phyloP scores from a whole-genome alignment of 306 rosid genomes.

The Begonia loranthoides region DNA sequence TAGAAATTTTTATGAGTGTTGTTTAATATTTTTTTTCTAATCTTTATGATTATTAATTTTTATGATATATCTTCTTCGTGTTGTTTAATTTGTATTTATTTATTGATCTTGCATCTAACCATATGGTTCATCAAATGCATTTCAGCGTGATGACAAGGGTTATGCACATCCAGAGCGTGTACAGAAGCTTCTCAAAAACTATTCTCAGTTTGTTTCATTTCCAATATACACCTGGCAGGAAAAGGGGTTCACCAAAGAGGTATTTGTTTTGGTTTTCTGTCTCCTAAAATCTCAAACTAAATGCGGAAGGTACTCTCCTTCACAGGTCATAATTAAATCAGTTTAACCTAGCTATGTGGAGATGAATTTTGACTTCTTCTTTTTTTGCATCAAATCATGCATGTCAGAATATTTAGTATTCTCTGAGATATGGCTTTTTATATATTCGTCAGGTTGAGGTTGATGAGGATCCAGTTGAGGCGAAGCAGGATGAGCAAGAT shows the following conservation, averaged over 20 bases:
- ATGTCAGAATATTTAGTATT: not conserved
- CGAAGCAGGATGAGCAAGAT: slow-evolving; percentile 46
- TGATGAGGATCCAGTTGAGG: slow-evolving; percentile 78
- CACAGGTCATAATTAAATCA: not conserved
- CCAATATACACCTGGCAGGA: slow-evolving; percentile 96
- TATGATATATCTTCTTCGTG: not conserved
- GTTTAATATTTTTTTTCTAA: no score
- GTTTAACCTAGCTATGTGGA: not conserved
- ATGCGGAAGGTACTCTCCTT: not conserved
- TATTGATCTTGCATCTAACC: not conserved
- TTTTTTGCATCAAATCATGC: not conserved
- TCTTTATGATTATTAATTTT: no score
- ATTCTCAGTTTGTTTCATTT: slow-evolving; percentile 90
- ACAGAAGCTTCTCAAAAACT: slow-evolving; percentile 79
- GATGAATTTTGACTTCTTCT: not conserved
- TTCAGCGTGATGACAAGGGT: slow-evolving; percentile 80
- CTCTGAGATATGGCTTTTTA: not conserved
- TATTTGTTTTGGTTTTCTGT: slow-evolving; percentile 7
- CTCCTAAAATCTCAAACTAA: slow-evolving; percentile 3
- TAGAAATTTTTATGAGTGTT: no score
- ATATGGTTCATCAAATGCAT: not conserved
- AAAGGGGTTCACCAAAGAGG: slow-evolving; percentile 86
- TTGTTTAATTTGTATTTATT: not conserved
- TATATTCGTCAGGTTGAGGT: slow-evolving; percentile 55
- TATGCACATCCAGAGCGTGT: slow-evolving; percentile 85